These are phyloP conservation scores for Conidiobolus incongruus DNA, from an alignment of 371 early-diverging fungal genomes.

Conservation along the genomic window DNA sequence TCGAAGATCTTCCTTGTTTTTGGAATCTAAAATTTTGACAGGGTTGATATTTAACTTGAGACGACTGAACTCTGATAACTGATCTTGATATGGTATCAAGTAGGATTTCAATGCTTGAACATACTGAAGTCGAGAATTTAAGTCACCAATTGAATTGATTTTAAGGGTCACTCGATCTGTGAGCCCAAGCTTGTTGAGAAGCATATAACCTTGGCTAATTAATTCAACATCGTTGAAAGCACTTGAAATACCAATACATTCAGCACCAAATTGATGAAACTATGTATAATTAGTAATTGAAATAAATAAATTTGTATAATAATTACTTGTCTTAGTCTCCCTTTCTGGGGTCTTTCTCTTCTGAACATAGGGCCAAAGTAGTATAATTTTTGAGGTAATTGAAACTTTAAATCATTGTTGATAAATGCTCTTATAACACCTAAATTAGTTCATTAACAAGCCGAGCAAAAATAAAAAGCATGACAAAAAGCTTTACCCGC, in stretches of 20 bases:
- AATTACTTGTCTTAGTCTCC: constrained; percentile 25
- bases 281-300: constrained; percentile 4
- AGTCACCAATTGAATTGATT: constrained; percentile 27
- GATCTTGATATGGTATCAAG: constrained; percentile 8
- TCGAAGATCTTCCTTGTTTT: constrained; percentile 16
- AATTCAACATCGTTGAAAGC: constrained; percentile 26
- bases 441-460: background rate
- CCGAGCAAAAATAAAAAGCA: background rate
- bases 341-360: constrained; percentile 36
- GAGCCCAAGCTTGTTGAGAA: constrained; percentile 15
- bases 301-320: background rate
- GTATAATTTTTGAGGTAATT: constrained; percentile 17
- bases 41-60: constrained; percentile 19
- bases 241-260: constrained; percentile 18
- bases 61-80: constrained; percentile 20
- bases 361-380: constrained; percentile 41
- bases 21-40: constrained; percentile 32
- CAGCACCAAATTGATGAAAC: constrained; percentile 44
- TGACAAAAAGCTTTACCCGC: constrained; percentile 11
- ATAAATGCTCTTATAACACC: constrained; percentile 8
- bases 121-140: constrained; percentile 16
- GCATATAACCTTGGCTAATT: constrained; percentile 18
- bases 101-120: constrained; percentile 14
- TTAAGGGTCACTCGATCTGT: constrained; percentile 12
- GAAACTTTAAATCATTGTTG: constrained; percentile 18